phyloP scores from a whole-genome alignment of 148 eudicot genomes.

The Mesembryanthemum crystallinum region DNA sequence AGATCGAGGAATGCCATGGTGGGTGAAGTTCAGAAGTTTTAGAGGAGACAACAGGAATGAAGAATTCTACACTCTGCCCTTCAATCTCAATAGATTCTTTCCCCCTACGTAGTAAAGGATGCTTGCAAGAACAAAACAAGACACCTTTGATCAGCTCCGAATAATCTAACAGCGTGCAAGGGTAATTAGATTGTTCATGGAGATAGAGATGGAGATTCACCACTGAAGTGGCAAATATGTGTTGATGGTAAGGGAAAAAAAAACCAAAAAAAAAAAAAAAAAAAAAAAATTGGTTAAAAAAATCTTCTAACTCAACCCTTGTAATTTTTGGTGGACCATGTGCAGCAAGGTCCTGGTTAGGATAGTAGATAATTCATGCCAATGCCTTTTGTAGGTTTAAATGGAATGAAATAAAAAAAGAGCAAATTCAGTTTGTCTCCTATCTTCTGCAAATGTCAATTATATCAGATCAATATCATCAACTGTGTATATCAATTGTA shows the following conservation, averaged over 20 bases:
- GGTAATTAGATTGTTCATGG: not conserved
- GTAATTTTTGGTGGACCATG: slow-evolving; percentile 27
- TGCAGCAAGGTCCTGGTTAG: slow-evolving; percentile 31
- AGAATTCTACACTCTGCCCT: slow-evolving; percentile 95
- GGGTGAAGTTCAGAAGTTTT: slow-evolving; percentile 96
- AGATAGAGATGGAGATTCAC: slow-evolving; percentile 9
- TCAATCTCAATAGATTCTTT: slow-evolving; percentile 95
- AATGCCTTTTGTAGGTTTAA: slow-evolving; percentile 18
- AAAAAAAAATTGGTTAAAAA: not conserved
- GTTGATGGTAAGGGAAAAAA: slow-evolving; percentile 8
- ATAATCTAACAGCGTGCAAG: slow-evolving; percentile 14
- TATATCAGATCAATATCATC: too few species aligned
- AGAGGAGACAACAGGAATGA: slow-evolving; percentile 93
- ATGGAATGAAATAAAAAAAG: slow-evolving; percentile 16
- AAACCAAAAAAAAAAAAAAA: not conserved
- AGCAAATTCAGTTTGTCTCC: slow-evolving; percentile 9
- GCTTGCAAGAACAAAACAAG: not conserved
- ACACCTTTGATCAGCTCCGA: not conserved
- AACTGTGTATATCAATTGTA: not conserved
- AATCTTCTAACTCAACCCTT: slow-evolving; percentile 12
- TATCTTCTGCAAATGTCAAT: slow-evolving; percentile 21
- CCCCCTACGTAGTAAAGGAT: slow-evolving; percentile 71
- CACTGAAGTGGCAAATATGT: slow-evolving; percentile 19
- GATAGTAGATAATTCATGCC: slow-evolving; percentile 25
- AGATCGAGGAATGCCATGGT: slow-evolving; percentile 99